A percentile compares a stretch with the other conserved stretches of the same genome.
phyloP scores from a whole-genome alignment of 1,139 yeast genomes.

The Geotrichum klebahnii region DNA sequence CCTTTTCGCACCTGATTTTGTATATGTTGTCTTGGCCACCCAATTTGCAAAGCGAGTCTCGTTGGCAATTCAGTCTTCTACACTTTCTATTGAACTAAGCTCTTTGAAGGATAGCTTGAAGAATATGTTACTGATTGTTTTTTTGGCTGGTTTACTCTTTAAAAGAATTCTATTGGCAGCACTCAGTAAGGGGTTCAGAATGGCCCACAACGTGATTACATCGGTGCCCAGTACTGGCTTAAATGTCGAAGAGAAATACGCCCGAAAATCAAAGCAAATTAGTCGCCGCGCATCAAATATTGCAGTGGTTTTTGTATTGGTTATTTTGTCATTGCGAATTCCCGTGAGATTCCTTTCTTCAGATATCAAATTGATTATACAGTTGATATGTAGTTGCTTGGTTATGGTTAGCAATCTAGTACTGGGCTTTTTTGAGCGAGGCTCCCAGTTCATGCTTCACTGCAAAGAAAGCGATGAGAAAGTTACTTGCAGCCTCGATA shows the following conservation, averaged over 20 bases:
- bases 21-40: no score
- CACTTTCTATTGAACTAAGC: not conserved
- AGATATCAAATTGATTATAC: not conserved
- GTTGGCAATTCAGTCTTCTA: no score
- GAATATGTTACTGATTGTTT: no score
- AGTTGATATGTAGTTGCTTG: not conserved
- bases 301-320: not conserved
- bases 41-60: no score
- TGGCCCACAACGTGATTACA: not conserved
- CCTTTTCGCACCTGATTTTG: no score
- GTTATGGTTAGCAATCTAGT: not conserved
- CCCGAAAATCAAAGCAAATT: not conserved
- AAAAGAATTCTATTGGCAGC: not conserved
- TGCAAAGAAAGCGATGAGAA: no score
- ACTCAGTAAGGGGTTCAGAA: not conserved
- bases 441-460: slow-evolving; percentile 10
- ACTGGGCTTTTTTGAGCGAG: not conserved
- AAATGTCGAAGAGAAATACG: not conserved
- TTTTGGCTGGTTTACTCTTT: not conserved
- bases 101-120: not conserved
- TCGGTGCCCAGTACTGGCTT: not conserved
- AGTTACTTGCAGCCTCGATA: no score
- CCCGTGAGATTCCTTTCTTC: not conserved
- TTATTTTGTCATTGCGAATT: not conserved
- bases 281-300: no score